These are phyloP conservation scores for Rhipidocladum racemiflorum DNA, from an alignment of 176 grass and related monocot species.

Conservation along the genomic window DNA sequence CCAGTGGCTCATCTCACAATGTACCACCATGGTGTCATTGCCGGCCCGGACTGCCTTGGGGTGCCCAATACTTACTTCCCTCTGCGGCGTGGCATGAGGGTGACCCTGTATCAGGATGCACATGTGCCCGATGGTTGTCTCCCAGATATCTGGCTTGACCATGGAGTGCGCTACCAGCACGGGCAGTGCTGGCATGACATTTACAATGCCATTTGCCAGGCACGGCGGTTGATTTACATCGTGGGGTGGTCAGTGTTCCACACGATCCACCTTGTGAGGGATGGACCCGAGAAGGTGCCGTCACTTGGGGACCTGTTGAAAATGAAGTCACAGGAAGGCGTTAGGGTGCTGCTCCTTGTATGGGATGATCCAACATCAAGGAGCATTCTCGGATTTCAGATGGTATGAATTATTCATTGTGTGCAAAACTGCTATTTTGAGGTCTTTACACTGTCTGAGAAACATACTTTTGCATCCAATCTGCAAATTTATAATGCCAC, in stretches of 20 bases:
- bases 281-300: not conserved
- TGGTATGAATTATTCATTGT: conserved; percentile 34
- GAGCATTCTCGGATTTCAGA: conserved; percentile 60
- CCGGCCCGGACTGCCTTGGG: conserved; percentile 48
- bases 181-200: conserved; percentile 85
- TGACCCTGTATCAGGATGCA: conserved; percentile 78
- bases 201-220: conserved; percentile 69
- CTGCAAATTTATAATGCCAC: not conserved
- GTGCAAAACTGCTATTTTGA: conserved; percentile 22
- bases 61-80: conserved; percentile 86
- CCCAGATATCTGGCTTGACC: conserved; percentile 58
- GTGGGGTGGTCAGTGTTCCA: conserved; percentile 78
- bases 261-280: conserved; percentile 59
- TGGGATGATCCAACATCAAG: conserved; percentile 82
- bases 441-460: not conserved
- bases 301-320: conserved; percentile 72
- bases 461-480: conserved; percentile 15
- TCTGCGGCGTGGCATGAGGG: conserved; percentile 52
- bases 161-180: conserved; percentile 63
- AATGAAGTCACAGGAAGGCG: conserved; percentile 72
- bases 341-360: conserved; percentile 70
- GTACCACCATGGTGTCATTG: conserved; percentile 66
- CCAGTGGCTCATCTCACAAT: conserved; percentile 52
- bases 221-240: conserved; percentile 70
- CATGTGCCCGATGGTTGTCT: conserved; percentile 80